These are phyloP conservation scores for Arthrobotrys conoides DNA, from an alignment of 2,329 filamentous ascomycete genomes.

Conservation along the genomic window DNA sequence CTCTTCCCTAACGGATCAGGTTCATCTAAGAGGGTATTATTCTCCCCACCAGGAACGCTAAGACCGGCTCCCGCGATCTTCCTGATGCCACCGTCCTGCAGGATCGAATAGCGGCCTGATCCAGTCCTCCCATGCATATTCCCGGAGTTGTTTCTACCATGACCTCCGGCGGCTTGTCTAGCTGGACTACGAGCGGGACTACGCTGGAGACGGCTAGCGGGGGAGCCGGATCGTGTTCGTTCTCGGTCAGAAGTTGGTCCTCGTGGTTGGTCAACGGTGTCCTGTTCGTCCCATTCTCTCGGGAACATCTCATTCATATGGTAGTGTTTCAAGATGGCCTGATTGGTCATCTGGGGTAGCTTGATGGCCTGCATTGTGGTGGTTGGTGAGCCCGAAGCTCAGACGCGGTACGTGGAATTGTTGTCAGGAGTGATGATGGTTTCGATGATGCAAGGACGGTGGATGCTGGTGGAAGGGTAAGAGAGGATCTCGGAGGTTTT, in stretches of 20 bases:
- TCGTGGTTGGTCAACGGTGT: conserved; percentile 37
- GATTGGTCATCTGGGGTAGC: conserved; percentile 60
- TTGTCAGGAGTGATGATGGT: conserved; percentile 1
- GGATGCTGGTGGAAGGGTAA: background rate
- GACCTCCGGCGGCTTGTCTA: conserved; percentile 26
- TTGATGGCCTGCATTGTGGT: conserved; percentile 30
- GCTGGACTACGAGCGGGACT: conserved; percentile 45
- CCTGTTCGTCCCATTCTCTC: conserved; percentile 63
- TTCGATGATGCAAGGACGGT: background rate
- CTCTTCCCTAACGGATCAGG: conserved; percentile 89
- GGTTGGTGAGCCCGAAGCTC: conserved; percentile 40
- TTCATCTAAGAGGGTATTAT: conserved; percentile 89
- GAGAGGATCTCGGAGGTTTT: conserved; percentile 7
- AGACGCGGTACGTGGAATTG: conserved; percentile 14
- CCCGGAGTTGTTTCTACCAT: conserved; percentile 2
- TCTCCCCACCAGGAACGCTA: conserved; percentile 69
- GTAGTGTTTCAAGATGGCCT: conserved; percentile 64
- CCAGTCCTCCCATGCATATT: conserved; percentile 31
- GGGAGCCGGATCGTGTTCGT: conserved; percentile 43
- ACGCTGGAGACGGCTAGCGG: conserved; percentile 43
- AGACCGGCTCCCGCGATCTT: conserved; percentile 60
- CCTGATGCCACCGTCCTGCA: conserved; percentile 62
- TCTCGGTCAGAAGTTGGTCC: conserved; percentile 33
- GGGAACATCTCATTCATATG: conserved; percentile 64
- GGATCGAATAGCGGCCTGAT: conserved; percentile 63